Conservation (phyloP, 352 stramenopile species). For the Pythium rishiriense region DNA sequence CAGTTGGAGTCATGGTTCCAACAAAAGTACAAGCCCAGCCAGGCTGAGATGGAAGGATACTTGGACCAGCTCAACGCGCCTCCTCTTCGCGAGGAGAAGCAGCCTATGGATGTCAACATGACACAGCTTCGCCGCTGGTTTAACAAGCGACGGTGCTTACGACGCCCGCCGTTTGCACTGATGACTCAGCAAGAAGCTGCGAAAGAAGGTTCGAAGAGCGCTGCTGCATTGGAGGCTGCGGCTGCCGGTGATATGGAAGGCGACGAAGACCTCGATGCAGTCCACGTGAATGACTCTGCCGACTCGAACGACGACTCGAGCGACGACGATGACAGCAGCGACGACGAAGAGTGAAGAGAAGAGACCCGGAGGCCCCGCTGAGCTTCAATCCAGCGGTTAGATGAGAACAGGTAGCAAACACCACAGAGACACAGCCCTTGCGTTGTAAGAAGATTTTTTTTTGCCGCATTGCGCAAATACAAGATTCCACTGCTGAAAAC, state of each 20-base stretch:
- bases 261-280: slow-evolving; percentile 16
- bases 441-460: neutral
- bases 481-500: neutral
- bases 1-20: slow-evolving; percentile 84
- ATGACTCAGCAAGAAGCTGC: slow-evolving; percentile 75
- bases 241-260: slow-evolving; percentile 28
- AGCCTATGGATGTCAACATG: slow-evolving; percentile 83
- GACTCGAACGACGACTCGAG: slow-evolving; percentile 51
- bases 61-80: slow-evolving; percentile 61
- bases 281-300: slow-evolving; percentile 21
- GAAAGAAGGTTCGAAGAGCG: slow-evolving; percentile 57
- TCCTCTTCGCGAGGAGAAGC: slow-evolving; percentile 77
- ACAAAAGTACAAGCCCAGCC: slow-evolving; percentile 84
- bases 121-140: slow-evolving; percentile 85
- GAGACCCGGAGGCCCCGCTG: too few relatives aligned
- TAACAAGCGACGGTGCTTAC: slow-evolving; percentile 84
- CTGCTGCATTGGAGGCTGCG: slow-evolving; percentile 35
- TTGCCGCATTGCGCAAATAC: neutral
- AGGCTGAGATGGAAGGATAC: slow-evolving; percentile 81
- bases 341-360: slow-evolving; percentile 30
- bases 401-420: neutral
- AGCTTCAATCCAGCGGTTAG: neutral
- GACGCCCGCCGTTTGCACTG: slow-evolving; percentile 77
- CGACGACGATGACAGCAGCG: slow-evolving; percentile 50
- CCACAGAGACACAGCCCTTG: neutral